Base-by-base conservation (phyloP, 192 early-diverging fungal species). In the Entophlyctis helioformis region DNA sequence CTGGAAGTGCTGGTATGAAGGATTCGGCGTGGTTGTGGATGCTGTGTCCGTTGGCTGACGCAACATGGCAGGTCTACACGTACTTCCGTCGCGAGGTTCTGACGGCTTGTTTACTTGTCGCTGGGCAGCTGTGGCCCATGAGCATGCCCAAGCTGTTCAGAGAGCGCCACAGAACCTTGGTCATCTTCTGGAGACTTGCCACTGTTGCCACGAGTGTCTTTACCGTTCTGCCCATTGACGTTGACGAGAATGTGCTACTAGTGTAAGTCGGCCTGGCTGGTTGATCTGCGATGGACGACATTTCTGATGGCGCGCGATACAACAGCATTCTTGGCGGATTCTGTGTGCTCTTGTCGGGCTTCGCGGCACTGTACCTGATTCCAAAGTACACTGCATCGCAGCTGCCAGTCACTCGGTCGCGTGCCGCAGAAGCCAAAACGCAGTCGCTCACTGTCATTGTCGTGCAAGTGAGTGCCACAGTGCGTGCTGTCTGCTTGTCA, bases 211-310 rank as follows among this genome's bases (percentile, higher is more conserved):
- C 84, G 1, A 84, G 87, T 47, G 58, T 85, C 13, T 96, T 96
- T 55, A 87, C 86, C 1, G 54, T 93, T 42, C 68, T 96, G 26
- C 87, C 89, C 0, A 89, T 92, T 12, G 92, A 93, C 44, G 81
- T 76, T 53, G 80, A 76, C 36, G 85, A 86, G 48, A 73, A 85
- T 47, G 52, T 82, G 35, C 47, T 53, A 3, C 60, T 89, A 22
- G 83, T 89, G 63, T 64, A 46, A 42, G 54, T 44, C 40, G 23
- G 3, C 7, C 29, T 13, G 6, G 5, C 6, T 46, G 4, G 22
- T 9, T 27, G 22, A n/a, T n/a, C n/a, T n/a, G n/a, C n/a, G n/a
- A n/a, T n/a, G n/a, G n/a, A n/a, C n/a, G n/a, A n/a, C n/a, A n/a
- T n/a, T n/a, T n/a, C n/a, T n/a, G n/a, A n/a, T n/a, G 13, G 25